These are phyloP conservation scores for Diaporthe vaccinii DNA, from an alignment of 2,329 filamentous ascomycete species.

Conservation along the genomic window DNA sequence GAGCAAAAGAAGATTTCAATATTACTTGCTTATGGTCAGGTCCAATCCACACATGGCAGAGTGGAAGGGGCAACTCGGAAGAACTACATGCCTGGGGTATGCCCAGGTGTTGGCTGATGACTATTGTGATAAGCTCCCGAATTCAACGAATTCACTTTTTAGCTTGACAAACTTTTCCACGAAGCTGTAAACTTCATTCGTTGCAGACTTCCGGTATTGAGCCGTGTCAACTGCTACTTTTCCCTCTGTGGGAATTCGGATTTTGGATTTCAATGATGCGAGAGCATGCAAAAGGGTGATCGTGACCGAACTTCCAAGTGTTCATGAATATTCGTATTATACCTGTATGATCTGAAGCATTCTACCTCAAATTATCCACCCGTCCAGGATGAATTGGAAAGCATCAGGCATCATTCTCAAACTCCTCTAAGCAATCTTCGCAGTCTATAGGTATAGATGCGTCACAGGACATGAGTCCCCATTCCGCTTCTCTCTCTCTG, in stretches of 20 bases:
- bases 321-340: neutral
- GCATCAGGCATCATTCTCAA: neutral
- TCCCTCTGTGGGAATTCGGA: neutral
- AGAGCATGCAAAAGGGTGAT: neutral
- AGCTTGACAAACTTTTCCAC: neutral
- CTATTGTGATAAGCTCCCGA: neutral
- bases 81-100: too few relatives aligned
- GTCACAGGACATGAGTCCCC: constrained; percentile 15
- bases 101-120: neutral
- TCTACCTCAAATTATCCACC: neutral
- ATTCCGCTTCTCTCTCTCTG: constrained; percentile 27
- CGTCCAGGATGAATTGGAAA: too few relatives aligned
- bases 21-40: neutral
- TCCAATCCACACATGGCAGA: neutral
- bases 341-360: neutral
- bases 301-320: too few relatives aligned
- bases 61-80: neutral
- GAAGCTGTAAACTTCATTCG: too few relatives aligned
- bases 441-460: constrained; percentile 25
- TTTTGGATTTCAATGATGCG: neutral
- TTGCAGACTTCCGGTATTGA: neutral
- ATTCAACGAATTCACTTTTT: neutral
- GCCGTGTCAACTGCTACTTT: neutral
- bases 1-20: neutral
- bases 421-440: neutral